A percentile compares a stretch with the other conserved stretches of the same genome.
phyloP scores from a whole-genome alignment of 129 eudicot genomes.

The carrot (Daucus carota) region DH1_v3.0 NC_030389.2:44173001-44173500 shows the following conservation, averaged over 20 bases:
- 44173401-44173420: background rate
- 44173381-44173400: background rate
- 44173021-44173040: slow-evolving; percentile 87
- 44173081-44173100: slow-evolving; percentile 71
- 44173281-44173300: background rate
- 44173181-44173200: background rate
- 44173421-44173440: background rate
- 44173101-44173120: slow-evolving; percentile 98
- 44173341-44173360: background rate
- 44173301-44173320: background rate
- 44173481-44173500: background rate
- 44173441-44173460: background rate
- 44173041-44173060: slow-evolving; percentile 91
- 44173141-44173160: slow-evolving; percentile 14
- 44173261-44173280: background rate
- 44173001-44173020: slow-evolving; percentile 75
- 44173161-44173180: background rate
- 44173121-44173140: slow-evolving; percentile 91
- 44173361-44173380: background rate
- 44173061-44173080: slow-evolving; percentile 88
- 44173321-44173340: background rate
- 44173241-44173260: background rate
- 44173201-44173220: background rate
- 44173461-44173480: background rate
- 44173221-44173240: background rate